A percentile compares a stretch with the other conserved stretches of the same genome.
phyloP scores from a whole-genome alignment of 108 stramenopile genomes.

The Skeletonema costatum region DNA sequence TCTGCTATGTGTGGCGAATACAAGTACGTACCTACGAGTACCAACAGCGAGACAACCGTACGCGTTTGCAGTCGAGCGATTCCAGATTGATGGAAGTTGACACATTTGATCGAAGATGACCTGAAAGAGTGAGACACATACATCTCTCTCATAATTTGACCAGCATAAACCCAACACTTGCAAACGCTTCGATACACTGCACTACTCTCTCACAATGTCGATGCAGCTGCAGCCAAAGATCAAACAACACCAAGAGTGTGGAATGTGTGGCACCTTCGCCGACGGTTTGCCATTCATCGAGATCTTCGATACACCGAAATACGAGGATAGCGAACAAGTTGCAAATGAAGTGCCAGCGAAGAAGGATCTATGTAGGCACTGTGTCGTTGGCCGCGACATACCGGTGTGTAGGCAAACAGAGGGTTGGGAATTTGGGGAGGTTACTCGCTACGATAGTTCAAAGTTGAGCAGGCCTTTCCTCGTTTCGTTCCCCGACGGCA shows the following conservation, averaged over 20 bases:
- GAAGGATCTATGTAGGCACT: conserved; percentile 22
- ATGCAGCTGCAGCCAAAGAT: conserved; percentile 6
- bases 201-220: not conserved
- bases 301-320: conserved; percentile 22
- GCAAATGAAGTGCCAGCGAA: not conserved
- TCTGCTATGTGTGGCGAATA: too few relatives aligned
- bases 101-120: not conserved
- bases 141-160: not conserved
- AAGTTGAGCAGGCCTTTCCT: conserved; percentile 12
- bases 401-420: conserved; percentile 3
- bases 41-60: too few relatives aligned
- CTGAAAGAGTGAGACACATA: not conserved
- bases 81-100: not conserved
- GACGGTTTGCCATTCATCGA: conserved; percentile 12
- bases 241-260: conserved; percentile 1
- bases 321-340: conserved; percentile 13
- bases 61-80: too few relatives aligned
- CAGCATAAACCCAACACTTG: not conserved
- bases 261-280: conserved; percentile 1
- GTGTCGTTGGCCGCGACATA: conserved; percentile 14
- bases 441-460: conserved; percentile 14
- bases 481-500: conserved; percentile 7
- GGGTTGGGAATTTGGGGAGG: conserved; percentile 21
- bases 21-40: too few relatives aligned
- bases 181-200: not conserved